These are phyloP conservation scores for Blastobotrys petasosporus DNA, from an alignment of 1,139 yeast species.

Conservation along the genomic window DNA sequence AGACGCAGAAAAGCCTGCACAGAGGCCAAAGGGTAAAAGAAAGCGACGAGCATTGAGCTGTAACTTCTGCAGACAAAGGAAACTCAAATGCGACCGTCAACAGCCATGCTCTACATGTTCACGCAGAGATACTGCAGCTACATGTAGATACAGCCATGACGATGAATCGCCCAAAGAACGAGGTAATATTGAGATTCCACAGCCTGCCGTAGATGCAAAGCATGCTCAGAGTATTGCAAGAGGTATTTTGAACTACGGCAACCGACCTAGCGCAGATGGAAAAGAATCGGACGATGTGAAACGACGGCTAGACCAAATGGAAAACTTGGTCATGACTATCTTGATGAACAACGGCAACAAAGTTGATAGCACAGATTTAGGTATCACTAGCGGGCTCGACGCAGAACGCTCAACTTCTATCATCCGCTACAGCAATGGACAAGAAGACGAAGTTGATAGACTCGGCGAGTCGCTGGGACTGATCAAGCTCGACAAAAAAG, in stretches of 20 bases:
- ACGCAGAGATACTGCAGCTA: conserved; percentile 24
- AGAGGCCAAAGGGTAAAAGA: conserved; percentile 12
- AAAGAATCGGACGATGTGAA: conserved; percentile 19
- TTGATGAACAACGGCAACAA: conserved; percentile 12
- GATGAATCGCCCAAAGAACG: conserved; percentile 5
- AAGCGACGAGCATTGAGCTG: conserved; percentile 29
- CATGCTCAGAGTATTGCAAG: not conserved
- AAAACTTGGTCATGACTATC: conserved; percentile 27
- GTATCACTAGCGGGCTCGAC: conserved; percentile 2
- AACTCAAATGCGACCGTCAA: conserved; percentile 33
- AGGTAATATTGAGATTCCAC: conserved; percentile 1
- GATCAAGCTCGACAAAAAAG: conserved; percentile 32
- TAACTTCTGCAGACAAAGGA: conserved; percentile 31
- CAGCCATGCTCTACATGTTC: conserved; percentile 34
- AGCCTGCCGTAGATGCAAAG: not conserved
- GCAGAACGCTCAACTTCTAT: not conserved
- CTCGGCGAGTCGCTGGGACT: conserved; percentile 33
- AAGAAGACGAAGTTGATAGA: conserved; percentile 19
- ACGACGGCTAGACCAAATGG: conserved; percentile 30
- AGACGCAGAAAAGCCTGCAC: not conserved
- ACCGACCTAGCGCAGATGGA: not conserved
- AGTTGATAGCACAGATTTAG: conserved; percentile 12
- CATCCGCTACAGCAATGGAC: conserved; percentile 2
- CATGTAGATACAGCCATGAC: conserved; percentile 11
- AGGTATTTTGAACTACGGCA: not conserved